Evolutionary conservation across 441 rosid species (phyloP), one percentile per base, ranked within the genome.

Genomic region (Populus tomentosa): DNA sequence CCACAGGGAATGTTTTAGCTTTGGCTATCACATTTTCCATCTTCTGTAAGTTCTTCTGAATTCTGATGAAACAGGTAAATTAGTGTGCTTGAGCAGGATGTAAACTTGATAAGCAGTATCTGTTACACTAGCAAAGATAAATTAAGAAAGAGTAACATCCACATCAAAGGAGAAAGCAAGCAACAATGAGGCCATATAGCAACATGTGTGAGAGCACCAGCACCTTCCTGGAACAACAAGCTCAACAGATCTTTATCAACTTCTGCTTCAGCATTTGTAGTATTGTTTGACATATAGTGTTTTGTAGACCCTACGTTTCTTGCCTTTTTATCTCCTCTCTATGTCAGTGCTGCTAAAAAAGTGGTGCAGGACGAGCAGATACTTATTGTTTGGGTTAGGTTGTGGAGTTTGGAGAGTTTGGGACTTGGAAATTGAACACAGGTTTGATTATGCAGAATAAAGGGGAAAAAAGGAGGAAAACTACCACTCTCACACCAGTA

Each of bases 1-100:
- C 97, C 9, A 88, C 91, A 23, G 90, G 87, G 80, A 86, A 84
- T 65, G 87, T 81, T 82, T 92, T 90, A 72, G 98, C 93, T 85
- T 81, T 88, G 71, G 90, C 80, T 84, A 90, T 89, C 80, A 89
- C 87, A 89, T 85, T 89, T 82, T 90, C 89, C 90, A 91, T 89
- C 84, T 75, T 91, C 80, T 81, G 80, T 36, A 86, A 75, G 81
- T 88, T 96, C 81, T 83, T 84, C 71, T 78, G 86, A 79, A 90
- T 91, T 82, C 99, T 96, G 87, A 74, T 46, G 72, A 80, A 76
- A 84, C 38, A 83, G 71, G 76, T 77, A 75, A 82, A 56, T 74
- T 21, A 78, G 69, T 23, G 36, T 42, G 24, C 36, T 40, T 59
- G 30, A 18, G 59, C 46, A 79, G 78, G 36, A 56, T 53, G 30